Percentiles rank a stretch among this genome's conserved stretches.
Conservation (phyloP, 768 basidiomycete genomes). For the Tubosaeta sp. region DNA sequence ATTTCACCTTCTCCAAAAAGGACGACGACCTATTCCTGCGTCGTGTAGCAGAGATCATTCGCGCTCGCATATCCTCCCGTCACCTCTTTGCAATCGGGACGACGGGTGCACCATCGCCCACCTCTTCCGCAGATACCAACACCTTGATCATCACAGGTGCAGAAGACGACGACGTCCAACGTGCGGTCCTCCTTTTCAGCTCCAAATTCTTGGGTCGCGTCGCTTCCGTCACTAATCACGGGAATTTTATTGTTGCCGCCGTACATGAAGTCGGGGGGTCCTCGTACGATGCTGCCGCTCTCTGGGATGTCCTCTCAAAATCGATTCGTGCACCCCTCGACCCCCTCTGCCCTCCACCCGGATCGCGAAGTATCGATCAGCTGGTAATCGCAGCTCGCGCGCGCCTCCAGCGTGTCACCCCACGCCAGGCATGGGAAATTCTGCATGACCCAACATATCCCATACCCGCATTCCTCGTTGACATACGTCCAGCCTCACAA, state of each 20-base stretch:
- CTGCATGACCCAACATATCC: conserved; percentile 48
- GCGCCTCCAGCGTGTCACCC: conserved; percentile 59
- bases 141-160: conserved; percentile 59
- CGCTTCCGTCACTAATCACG: conserved; percentile 33
- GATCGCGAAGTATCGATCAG: conserved; percentile 55
- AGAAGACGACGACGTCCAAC: conserved; percentile 52
- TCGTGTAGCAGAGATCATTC: conserved; percentile 47
- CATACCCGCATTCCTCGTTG: conserved; percentile 70
- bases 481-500: conserved; percentile 66
- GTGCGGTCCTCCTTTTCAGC: conserved; percentile 58
- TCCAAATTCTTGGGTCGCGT: conserved; percentile 71
- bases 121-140: conserved; percentile 30
- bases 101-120: conserved; percentile 34
- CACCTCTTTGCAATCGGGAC: conserved; percentile 57
- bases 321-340: conserved; percentile 55
- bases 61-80: conserved; percentile 37
- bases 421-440: conserved; percentile 56
- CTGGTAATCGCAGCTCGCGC: conserved; percentile 58
- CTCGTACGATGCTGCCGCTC: conserved; percentile 58
- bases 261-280: conserved; percentile 53
- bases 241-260: conserved; percentile 37
- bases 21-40: conserved; percentile 56
- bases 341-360: conserved; percentile 58
- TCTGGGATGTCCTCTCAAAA: conserved; percentile 70
- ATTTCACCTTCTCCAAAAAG: conserved; percentile 53